Conservation (phyloP, 2,329 filamentous ascomycete species). For the Dactylellina haptotyla region DNA sequence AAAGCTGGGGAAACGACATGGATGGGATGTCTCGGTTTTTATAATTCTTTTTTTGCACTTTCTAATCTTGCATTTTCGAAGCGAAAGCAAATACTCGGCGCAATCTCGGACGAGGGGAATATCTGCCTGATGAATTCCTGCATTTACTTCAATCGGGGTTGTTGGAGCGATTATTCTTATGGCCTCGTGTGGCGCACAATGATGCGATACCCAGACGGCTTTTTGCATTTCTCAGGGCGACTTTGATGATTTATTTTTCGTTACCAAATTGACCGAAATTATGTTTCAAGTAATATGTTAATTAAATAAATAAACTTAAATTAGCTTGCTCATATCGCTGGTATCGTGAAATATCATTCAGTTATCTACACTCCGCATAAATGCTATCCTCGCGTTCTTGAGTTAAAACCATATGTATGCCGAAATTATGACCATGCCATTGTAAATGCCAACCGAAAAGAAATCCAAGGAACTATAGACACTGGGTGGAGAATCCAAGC, state of each 20-base stretch:
- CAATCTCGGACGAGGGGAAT: conserved; percentile 18
- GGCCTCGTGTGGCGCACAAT: neutral
- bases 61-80: conserved; percentile 20
- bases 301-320: too few relatives aligned
- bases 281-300: neutral
- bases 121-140: conserved; percentile 24
- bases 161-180: conserved; percentile 15
- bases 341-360: too few relatives aligned
- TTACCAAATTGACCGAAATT: conserved; percentile 1
- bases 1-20: neutral
- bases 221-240: conserved; percentile 19
- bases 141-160: conserved; percentile 26
- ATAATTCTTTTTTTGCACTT: neutral
- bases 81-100: conserved; percentile 38
- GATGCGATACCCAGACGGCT: conserved; percentile 29
- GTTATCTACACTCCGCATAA: too few relatives aligned
- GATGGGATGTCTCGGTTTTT: neutral
- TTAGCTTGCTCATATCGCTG: too few relatives aligned
- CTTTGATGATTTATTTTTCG: neutral
- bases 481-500: neutral
- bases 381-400: too few relatives aligned
- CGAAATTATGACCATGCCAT: too few relatives aligned
- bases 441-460: too few relatives aligned
- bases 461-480: too few relatives aligned
- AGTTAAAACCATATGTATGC: too few relatives aligned